phyloP scores from a whole-genome alignment of 148 eudicot genomes.

The Amaranthus hypochondriacus region DNA sequence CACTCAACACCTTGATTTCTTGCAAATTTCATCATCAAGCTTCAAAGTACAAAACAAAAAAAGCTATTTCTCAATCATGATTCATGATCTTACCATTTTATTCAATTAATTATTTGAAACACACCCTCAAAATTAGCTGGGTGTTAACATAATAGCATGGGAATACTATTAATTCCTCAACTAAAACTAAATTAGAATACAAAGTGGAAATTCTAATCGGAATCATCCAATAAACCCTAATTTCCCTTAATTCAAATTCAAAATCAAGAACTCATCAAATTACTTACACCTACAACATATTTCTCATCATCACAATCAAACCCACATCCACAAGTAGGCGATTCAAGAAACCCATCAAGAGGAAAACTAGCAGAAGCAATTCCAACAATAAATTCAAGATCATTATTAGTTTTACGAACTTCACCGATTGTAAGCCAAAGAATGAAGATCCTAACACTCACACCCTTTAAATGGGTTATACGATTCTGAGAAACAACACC shows the following conservation, averaged over 20 bases:
- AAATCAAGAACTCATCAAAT: slow-evolving; percentile 3
- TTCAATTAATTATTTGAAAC: not conserved
- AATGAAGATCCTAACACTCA: slow-evolving; percentile 42
- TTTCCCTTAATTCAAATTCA: not conserved
- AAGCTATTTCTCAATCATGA: no score
- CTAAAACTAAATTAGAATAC: not conserved
- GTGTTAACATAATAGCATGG: no score
- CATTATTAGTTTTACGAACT: slow-evolving; percentile 30
- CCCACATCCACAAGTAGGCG: slow-evolving; percentile 59
- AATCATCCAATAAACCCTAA: slow-evolving; percentile 1
- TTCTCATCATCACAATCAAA: slow-evolving; percentile 32
- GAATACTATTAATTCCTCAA: no score
- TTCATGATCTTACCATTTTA: not conserved
- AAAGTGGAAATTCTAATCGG: not conserved
- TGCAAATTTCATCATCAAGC: no score
- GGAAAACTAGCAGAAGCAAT: slow-evolving; percentile 47
- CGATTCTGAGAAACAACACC: slow-evolving; percentile 30
- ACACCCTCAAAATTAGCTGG: no score
- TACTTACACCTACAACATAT: not conserved
- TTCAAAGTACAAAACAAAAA: no score
- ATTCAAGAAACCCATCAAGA: slow-evolving; percentile 34
- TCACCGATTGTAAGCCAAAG: slow-evolving; percentile 53
- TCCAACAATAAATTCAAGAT: slow-evolving; percentile 53
- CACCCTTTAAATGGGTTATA: slow-evolving; percentile 36
- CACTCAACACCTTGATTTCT: no score